Base-by-base conservation (phyloP, 2,329 filamentous ascomycete species). In the Akanthomyces uredinophilus region DNA sequence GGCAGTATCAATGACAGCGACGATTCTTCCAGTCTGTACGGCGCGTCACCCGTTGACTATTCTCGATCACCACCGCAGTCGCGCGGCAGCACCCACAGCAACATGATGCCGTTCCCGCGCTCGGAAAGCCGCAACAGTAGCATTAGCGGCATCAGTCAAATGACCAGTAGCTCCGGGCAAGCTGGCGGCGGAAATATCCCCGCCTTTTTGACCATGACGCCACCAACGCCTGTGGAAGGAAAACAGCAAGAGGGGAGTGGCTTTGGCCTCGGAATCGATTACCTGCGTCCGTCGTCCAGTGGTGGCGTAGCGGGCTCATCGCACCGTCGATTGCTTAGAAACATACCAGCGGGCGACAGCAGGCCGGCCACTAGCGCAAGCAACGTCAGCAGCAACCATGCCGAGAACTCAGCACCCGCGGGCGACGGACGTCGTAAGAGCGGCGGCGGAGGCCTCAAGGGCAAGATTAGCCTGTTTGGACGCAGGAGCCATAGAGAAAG, bases 11-110 rank as follows among this genome's bases (percentile, higher is more conserved):
- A 81, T 64, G 81, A 81, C 66, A 83, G 81, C 64, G 83, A 86
- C 68, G 83, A 86, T 70, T 84, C 81, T 49, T 80, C 81, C 2
- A 85, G 82, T 63, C 62, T 83, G 20, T 83, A 81, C 67, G 81
- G 79, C 37, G 76, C 76, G 18, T 83, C 81, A 29, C 79, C 81
- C 2, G 75, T 85, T 1, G 83, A 86, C 70, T 86, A 81, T 67
- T 86, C 83, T 18, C 80, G 83, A 52, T 85, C 83, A 11, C 83
- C 83, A 16, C 83, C 83, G 2, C 76, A 79, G 49, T 85, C 82
- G 52, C 77, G 77, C 37, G 78, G 79, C 61, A 78, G 74, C 63
- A 78, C 80, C 16, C 78, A 80, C 59, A 79, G 79, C 39, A 81
- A 78, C 57, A 78, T 81, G 52, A 78, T 81, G 55, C 77, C 77